Percentiles rank a stretch among this genome's conserved stretches.
Evolutionary conservation across 805 yeast genomes (phyloP).

Genomic region (Saturnispora sanitii): DNA sequence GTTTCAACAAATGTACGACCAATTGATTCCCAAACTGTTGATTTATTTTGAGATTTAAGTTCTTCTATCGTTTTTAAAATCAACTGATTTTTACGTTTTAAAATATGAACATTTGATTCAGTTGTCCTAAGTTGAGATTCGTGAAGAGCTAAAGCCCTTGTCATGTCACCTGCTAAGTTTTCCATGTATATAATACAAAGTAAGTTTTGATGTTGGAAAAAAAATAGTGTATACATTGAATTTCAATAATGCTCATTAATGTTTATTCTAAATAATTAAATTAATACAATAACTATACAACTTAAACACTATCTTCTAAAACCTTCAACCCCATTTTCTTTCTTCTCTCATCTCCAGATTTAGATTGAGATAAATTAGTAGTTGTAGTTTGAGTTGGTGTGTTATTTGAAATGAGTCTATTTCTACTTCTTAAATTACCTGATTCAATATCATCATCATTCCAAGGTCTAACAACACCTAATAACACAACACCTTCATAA

Average conservation of each 20-base stretch:
- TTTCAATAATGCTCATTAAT: neutral
- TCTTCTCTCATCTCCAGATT: slow-evolving; percentile 61
- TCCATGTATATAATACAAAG: slow-evolving; percentile 1
- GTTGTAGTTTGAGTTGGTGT: slow-evolving; percentile 8
- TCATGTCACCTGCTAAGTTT: slow-evolving; percentile 5
- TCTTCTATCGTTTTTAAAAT: slow-evolving; percentile 50
- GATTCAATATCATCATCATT: slow-evolving; percentile 61
- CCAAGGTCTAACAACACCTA: slow-evolving; percentile 51
- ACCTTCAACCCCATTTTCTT: slow-evolving; percentile 70
- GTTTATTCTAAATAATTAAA: neutral
- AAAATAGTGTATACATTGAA: neutral
- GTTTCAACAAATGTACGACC: slow-evolving; percentile 63
- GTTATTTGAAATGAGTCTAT: slow-evolving; percentile 34
- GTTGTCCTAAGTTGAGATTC: slow-evolving; percentile 7
- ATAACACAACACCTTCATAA: slow-evolving; percentile 30
- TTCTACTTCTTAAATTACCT: slow-evolving; percentile 60
- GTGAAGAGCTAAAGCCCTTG: slow-evolving; percentile 5
- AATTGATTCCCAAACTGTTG: slow-evolving; percentile 71
- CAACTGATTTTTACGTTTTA: slow-evolving; percentile 40
- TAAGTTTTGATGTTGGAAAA: neutral
- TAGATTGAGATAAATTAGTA: slow-evolving; percentile 11
- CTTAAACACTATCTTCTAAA: slow-evolving; percentile 40
- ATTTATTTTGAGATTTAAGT: slow-evolving; percentile 35
- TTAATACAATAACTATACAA: neutral
- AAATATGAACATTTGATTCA: slow-evolving; percentile 34